Base-by-base conservation (phyloP, 768 basidiomycete species). In the Dioszegia hungarica region DNA sequence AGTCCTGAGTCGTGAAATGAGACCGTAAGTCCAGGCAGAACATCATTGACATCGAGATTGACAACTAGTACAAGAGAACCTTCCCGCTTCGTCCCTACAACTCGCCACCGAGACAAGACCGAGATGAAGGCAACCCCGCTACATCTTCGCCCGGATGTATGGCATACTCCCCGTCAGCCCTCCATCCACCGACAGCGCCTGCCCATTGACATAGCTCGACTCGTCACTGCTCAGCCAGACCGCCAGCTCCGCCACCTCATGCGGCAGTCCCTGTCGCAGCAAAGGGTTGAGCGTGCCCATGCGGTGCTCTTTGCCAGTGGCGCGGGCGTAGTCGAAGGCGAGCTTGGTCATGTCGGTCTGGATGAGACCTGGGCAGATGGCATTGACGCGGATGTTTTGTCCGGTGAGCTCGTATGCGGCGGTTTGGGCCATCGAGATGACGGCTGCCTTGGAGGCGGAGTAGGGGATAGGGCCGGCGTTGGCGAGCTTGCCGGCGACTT, bases 401-500 rank as follows among this genome's bases (percentile, higher is more conserved):
- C 82, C 86, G 62, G 85, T 82, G 22, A 94, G 81, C 74, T 90
- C 88, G 73, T 86, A 89, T 4, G 85, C 83, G 11, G 85, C 80
- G 3, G 88, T 92, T 69, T 89, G 83, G 8, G 90, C 92, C 64
- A 94, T 84, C 41, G 85, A 89, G 73, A 90, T 90, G 22, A 95
- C 91, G 11, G 90, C 90, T 29, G 91, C 88, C 79, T 95, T 95
- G 65, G 88, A 89, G 49, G 90, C 90, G 65, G 89, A 91, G 67
- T 94, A 91, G 87, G 62, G 57, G 34, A 74, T 53, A 40, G 46
- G 59, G 19, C 61, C 44, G 39, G 59, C 54, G 47, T 76, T 64
- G 64, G 62, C 62, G 45, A 51, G 56, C 17, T 60, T 55, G 46
- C 54, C 60, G 44, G 66, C 56, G 31, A 72, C 67, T 70, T n/a